Evolutionary conservation across 306 rosid species (phyloP), one percentile per base, ranked within the genome.

Genomic region (Leucaena leucocephala): DNA sequence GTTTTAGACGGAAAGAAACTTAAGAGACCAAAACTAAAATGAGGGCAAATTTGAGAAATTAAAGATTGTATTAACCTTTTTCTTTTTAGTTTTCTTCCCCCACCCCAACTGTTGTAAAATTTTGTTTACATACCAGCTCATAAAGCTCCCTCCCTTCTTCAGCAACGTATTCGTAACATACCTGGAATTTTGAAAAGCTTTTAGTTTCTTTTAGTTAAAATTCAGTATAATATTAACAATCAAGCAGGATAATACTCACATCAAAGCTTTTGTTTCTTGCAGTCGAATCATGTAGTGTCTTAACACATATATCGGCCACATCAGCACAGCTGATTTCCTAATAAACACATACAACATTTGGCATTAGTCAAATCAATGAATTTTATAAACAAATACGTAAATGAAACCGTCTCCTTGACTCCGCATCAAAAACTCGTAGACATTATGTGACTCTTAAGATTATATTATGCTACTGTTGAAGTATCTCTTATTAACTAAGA

Each of bases 181-280:
- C 98, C 98, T 92, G 84, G 55, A 55, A 12, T 42, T 48, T 40
- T 19, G 78, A 54, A n/a, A 74, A 59, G n/a, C 64, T 67, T 3
- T 80, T 42, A 85, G 86, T 54, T 78, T 78, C 46, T 17, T 75
- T 19, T 14, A 36, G 78, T 80, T 34, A 27, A 66, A 79, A 21
- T 75, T 50, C 62, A 59, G 57, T 79, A 58, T 57, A n/a, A 80
- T 21, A 57, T 17, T 59, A n/a, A 80, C 14, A 57, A 21, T 58
- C 74, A 80, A 65, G 72, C 27, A 70, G 33, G 55, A 71, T 73
- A 1, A 68, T 65, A 83, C 97, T 77, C 86, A 95, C 98, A 78
- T 95, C 98, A 84, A 95, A 95, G 87, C 98, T 95, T 84, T 95
- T 95, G 93, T 95, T 91, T 84, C 98, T 90, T 76, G 98, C 98